Base-by-base conservation (phyloP, 768 basidiomycete genomes). In the Tricholoma hemisulphureum region DNA sequence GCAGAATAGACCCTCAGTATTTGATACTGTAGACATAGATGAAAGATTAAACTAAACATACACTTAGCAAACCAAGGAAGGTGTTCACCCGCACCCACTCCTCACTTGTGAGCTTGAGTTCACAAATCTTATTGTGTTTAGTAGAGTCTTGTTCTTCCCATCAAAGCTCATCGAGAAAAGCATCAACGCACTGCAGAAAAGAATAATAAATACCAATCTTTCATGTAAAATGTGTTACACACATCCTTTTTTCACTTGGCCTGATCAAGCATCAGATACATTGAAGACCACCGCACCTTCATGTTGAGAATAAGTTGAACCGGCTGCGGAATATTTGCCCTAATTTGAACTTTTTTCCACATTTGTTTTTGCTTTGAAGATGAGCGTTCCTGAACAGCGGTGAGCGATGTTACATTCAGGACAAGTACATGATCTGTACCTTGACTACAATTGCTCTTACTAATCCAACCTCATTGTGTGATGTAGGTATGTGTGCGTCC, bases 101-200 rank as follows among this genome's bases (percentile, higher is more conserved):
- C n/a, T n/a, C n/a, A n/a, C n/a, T 48, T 2, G 53, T 55, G 3
- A 72, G 63, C 10, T 60, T 37, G 2, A 73, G 58, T 6, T 53
- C 43, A 13, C 56, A 46, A 20, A 71, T 50, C 34, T 66, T 69
- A 8, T 53, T 54, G 1, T 62, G 60, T 39, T 72, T 73, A n/a
- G 60, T 59, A 0, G 55, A 41, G 39, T 66, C 66, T n/a, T 48
- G 52, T 55, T 72, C 72, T 45, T 66, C 63, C 6, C 31, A 55
- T 18, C 51, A 34, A 10, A 71, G 58, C 21, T 70, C 59, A 45
- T 62, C 53, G 8, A 73, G 55, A 53, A 73, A 73, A 8, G 46
- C 48, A 26, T 67, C 60, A 46, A 73, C 56, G 55, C 59, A 54
- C 68, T 68, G 32, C 32, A 57, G 14, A 59, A 14, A 4, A 52